Evolutionary conservation across 2,329 filamentous ascomycete species (phyloP), one percentile per base, ranked within the genome.

Genomic region (Colletotrichum ledebouriae): DNA sequence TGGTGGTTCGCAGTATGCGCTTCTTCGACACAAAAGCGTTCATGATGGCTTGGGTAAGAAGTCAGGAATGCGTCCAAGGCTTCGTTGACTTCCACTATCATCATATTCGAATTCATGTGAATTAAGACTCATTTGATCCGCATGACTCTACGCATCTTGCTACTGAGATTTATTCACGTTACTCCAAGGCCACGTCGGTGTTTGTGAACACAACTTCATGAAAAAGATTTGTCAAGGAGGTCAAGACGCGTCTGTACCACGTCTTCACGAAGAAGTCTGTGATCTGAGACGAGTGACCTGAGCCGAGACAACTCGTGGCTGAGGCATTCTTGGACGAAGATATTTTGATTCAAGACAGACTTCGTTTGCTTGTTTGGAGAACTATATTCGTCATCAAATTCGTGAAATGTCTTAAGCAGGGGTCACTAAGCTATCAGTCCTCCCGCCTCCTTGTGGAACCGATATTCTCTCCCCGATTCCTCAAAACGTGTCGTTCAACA

Each of bases 21-120:
- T 29, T 17, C 67, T 42, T 52, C 42, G 57, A 62, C n/a, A 29
- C 39, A 66, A 69, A 53, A 67, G 0, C 22, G 63, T 52, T 67
- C 63, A 67, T 52, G 67, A 67, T 37, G 47, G 39, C 34, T 57
- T 39, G 47, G 20, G 29, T 25, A 33, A n/a, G 33, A 50, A 37
- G 41, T 37, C 4, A 13, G n/a, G 11, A n/a, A 34, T 4, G 12
- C 41, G 2, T 1, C 17, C 10, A 20, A 10, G 25, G 39, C 41
- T 33, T 12, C 12, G 13, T 47, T 7, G 13, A 33, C 25, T 22
- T 34, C 46, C 17, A 11, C n/a, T 57, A 47, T 53, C 57, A 69
- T 37, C 42, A 61, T 62, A 58, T 62, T 69, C 57, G 39, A 34
- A 37, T 61, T 61, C 62, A 52, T 34, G 46, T 67, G 63, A 58